These are phyloP conservation scores for Oxytropis ochrocephala DNA, from an alignment of 306 rosid species.

Conservation along the genomic window DNA sequence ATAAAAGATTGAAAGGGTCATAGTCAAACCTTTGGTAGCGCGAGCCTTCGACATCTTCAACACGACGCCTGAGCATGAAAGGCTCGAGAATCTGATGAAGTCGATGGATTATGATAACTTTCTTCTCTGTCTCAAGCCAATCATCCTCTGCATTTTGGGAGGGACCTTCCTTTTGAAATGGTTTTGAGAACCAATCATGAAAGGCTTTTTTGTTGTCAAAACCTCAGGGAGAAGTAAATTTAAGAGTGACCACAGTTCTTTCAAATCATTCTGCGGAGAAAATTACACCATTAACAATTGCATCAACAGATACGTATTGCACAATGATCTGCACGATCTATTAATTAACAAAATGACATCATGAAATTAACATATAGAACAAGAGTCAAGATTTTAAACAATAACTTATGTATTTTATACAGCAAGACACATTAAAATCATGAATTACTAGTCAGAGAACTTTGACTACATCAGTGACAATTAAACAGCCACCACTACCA, in stretches of 20 bases:
- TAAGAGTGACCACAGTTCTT: slow-evolving; percentile 97
- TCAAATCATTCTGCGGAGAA: slow-evolving; percentile 86
- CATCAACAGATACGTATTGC: slow-evolving; percentile 1
- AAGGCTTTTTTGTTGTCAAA: slow-evolving; percentile 94
- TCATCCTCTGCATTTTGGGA: slow-evolving; percentile 81
- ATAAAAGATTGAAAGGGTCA: slow-evolving; percentile 1
- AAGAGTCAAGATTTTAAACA: background rate
- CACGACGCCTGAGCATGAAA: slow-evolving; percentile 98
- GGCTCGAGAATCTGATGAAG: slow-evolving; percentile 99
- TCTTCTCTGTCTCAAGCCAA: slow-evolving; percentile 98
- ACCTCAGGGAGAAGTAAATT: slow-evolving; percentile 99
- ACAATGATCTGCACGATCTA: slow-evolving; percentile 14
- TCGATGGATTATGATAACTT: slow-evolving; percentile 92
- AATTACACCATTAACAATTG: slow-evolving; percentile 17
- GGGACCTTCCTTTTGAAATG: slow-evolving; percentile 88
- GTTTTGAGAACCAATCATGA: slow-evolving; percentile 98
- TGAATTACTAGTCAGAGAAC: background rate
- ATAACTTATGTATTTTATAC: background rate
- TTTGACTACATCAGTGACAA: background rate
- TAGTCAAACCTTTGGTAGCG: slow-evolving; percentile 78
- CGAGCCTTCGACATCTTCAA: slow-evolving; percentile 98
- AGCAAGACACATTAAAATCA: background rate
- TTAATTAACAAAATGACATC: background rate
- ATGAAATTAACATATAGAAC: background rate
- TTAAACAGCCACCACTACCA: background rate